Base-by-base conservation (phyloP, 768 basidiomycete genomes). In the Galerina marginata region DNA sequence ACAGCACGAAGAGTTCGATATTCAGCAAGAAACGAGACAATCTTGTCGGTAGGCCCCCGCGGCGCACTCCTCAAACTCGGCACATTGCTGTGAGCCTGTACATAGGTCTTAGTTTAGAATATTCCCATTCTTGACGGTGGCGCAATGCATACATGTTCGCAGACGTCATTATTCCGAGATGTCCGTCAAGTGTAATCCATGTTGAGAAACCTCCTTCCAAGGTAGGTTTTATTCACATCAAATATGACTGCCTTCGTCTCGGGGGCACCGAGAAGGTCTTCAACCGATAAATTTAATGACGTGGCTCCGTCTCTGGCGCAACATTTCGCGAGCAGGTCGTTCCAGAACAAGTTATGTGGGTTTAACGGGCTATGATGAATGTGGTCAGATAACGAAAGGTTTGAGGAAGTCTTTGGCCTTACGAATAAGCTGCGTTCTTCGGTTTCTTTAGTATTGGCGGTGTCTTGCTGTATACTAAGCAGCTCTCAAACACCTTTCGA, bases 131-230 rank as follows among this genome's bases (percentile, higher is more conserved):
- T 52, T 40, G 42, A 26, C 25, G 51, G 42, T 53, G 42, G 54
- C 33, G 43, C 43, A 54, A 40, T 47, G 26, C 48, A 54, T 47
- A 56, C 29, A 15, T 29, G 42, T 40, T 56, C 51, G 40, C 25
- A 58, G 20, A 42, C 58, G 46, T 42, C 47, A 56, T 49, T 44
- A 40, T 45, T 16, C 51, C 54, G 51, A 43, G n/a, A 25, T n/a
- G 42, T 38, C 61, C 56, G 45, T 53, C 33, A 42, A 48, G 45
- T 48, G 50, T 58, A 56, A 40, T 50, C 64, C 33, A 44, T 46
- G 54, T 65, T 66, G 16, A 61, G 64, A 61, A 76, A 75, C n/a
- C 49, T 64, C 47, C 64, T 72, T 29, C 70, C 72, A 15, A 65
- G 64, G 60, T 71, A 76, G 11, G 52, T 66, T n/a, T 66, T 64